phyloP scores from a whole-genome alignment of 2,329 filamentous ascomycete genomes.

The Aureobasidium subglaciale region DNA sequence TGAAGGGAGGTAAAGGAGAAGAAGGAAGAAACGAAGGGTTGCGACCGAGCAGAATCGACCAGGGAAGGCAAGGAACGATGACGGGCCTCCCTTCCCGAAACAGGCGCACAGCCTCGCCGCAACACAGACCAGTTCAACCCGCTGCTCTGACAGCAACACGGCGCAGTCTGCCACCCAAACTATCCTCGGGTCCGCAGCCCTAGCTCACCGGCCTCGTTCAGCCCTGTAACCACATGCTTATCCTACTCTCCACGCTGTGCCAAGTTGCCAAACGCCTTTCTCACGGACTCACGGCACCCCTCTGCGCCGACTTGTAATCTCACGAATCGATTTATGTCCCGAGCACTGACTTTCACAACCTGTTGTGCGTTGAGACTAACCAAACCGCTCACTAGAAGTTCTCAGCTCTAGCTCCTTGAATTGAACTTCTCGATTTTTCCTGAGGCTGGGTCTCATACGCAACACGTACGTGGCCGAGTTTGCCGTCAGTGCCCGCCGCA shows the following conservation, averaged over 20 bases:
- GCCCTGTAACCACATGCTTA: constrained; percentile 5
- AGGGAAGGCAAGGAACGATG: constrained; percentile 4
- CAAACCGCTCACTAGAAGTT: neutral
- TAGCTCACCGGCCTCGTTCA: neutral
- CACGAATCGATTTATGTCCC: neutral
- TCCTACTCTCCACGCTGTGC: constrained; percentile 1
- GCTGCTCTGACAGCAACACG: neutral
- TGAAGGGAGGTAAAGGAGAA: neutral
- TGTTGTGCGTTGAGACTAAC: neutral
- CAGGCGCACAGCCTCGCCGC: constrained; percentile 2
- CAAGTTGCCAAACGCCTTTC: neutral
- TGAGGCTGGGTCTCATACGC: neutral
- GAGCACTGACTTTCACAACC: neutral
- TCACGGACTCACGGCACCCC: neutral
- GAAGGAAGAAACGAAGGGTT: constrained; percentile 4
- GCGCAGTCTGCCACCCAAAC: neutral
- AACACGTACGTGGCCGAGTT: neutral
- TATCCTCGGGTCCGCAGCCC: neutral
- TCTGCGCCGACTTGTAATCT: neutral
- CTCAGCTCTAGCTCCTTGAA: too few relatives aligned
- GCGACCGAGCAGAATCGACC: constrained; percentile 8
- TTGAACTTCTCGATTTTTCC: neutral
- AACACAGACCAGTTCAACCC: constrained; percentile 4
- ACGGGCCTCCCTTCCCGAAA: neutral
- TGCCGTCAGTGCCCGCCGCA: neutral